Evolutionary conservation across 345 rosid species (phyloP).

Genomic region (Citrus sp.): DNA sequence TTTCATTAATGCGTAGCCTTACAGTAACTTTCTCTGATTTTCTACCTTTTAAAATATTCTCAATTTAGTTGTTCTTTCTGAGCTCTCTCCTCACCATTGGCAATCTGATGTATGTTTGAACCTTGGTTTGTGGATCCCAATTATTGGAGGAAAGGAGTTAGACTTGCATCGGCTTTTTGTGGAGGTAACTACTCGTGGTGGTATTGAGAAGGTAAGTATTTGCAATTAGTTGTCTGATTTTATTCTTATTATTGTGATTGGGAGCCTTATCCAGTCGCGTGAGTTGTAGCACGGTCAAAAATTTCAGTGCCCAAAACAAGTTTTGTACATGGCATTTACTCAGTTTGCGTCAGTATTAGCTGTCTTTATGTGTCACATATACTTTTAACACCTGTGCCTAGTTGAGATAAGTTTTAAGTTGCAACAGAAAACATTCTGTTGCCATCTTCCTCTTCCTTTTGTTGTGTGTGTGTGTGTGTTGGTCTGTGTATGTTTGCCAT

Average conservation of each 20-base stretch:
- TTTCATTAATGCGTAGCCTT: background rate
- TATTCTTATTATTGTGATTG: background rate
- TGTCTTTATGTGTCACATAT: background rate
- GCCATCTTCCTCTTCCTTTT: background rate
- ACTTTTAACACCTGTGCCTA: background rate
- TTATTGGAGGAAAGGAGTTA: conserved; percentile 85
- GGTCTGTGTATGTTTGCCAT: background rate
- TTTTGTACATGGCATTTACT: background rate
- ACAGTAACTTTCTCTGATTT: background rate
- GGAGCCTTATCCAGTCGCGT: background rate
- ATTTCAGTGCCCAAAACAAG: background rate
- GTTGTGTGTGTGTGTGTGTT: too few species aligned
- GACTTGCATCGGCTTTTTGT: conserved; percentile 87
- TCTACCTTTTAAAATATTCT: background rate
- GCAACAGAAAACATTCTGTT: background rate
- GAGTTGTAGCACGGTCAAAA: background rate
- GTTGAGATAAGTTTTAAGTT: too few species aligned
- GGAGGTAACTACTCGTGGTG: conserved; percentile 98
- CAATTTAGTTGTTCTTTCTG: too few species aligned
- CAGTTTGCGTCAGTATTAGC: background rate
- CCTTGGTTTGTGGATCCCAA: conserved; percentile 65
- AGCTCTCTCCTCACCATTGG: background rate
- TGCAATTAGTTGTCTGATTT: background rate
- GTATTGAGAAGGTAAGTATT: conserved; percentile 71
- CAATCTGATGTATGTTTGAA: background rate